A percentile compares a stretch with the other conserved stretches of the same genome.
Evolutionary conservation across 257 asterid genomes (phyloP).

Genomic region (Leptodermis oblonga): DNA sequence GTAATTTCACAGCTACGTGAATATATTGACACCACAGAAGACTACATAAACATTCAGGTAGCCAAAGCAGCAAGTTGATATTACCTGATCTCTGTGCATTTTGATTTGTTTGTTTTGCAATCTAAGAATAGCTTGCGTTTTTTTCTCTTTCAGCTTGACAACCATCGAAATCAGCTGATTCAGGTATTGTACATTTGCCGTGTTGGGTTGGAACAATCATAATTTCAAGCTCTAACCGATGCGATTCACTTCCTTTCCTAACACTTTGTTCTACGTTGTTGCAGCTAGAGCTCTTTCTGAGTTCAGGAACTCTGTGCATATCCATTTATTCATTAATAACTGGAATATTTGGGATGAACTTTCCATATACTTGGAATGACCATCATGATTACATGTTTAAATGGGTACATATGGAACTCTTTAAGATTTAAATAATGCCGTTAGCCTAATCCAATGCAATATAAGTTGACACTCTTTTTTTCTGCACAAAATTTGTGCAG

Average conservation of each 20-base stretch:
- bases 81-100: not conserved
- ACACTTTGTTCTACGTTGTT: constrained; percentile 10
- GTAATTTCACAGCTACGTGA: constrained; percentile 68
- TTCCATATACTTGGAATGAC: constrained; percentile 70
- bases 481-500: constrained; percentile 29
- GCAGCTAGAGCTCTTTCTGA: constrained; percentile 90
- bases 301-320: constrained; percentile 66
- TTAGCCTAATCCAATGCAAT: not conserved
- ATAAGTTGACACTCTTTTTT: not conserved
- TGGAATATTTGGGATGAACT: constrained; percentile 87
- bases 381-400: constrained; percentile 65
- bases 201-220: not conserved
- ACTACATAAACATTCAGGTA: constrained; percentile 95
- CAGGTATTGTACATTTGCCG: constrained; percentile 43
- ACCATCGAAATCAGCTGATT: constrained; percentile 92
- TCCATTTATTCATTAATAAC: constrained; percentile 65
- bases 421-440: not conserved
- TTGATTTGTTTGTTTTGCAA: not conserved
- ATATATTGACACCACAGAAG: constrained; percentile 90
- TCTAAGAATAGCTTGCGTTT: constrained; percentile 13
- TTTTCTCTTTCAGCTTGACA: constrained; percentile 64
- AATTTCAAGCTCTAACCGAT: not conserved
- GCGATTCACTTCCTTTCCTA: not conserved
- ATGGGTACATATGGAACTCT: constrained; percentile 53
- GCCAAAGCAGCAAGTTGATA: not conserved